These are phyloP conservation scores for Eutrema japonicum DNA, from an alignment of 345 rosid species.

Conservation along the genomic window DNA sequence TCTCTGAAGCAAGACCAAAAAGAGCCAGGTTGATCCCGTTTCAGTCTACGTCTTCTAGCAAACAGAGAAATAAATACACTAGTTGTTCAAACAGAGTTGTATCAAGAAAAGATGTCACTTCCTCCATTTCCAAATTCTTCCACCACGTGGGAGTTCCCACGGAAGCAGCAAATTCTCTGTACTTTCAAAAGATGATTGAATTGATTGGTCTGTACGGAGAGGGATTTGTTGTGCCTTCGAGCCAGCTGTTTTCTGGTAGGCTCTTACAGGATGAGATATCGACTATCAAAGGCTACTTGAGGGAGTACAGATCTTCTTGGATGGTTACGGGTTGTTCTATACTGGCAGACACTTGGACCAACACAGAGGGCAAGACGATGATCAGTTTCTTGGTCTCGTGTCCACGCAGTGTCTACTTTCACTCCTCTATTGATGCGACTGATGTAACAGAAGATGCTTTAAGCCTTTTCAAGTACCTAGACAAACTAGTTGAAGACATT, in stretches of 20 bases:
- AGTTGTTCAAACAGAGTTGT: slow-evolving; percentile 45
- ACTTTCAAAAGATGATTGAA: slow-evolving; percentile 64
- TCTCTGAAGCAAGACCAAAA: slow-evolving; percentile 54
- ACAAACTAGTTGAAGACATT: slow-evolving; percentile 73
- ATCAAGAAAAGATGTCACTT: slow-evolving; percentile 55
- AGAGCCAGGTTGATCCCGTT: slow-evolving; percentile 52
- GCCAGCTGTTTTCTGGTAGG: slow-evolving; percentile 52
- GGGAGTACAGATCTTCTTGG: slow-evolving; percentile 58
- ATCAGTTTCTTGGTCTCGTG: slow-evolving; percentile 68
- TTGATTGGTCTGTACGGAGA: slow-evolving; percentile 58
- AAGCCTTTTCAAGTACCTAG: slow-evolving; percentile 58
- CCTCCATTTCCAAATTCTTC: slow-evolving; percentile 65
- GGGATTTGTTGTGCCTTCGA: slow-evolving; percentile 53
- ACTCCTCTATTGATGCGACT: slow-evolving; percentile 69
- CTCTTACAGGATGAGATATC: slow-evolving; percentile 60
- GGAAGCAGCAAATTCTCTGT: slow-evolving; percentile 58
- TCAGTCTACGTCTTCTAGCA: slow-evolving; percentile 48
- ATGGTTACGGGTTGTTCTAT: slow-evolving; percentile 56
- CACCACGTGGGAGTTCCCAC: slow-evolving; percentile 62
- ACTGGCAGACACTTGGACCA: slow-evolving; percentile 71
- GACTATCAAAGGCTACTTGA: slow-evolving; percentile 51
- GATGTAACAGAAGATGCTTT: slow-evolving; percentile 59
- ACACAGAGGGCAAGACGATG: slow-evolving; percentile 59
- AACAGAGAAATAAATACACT: slow-evolving; percentile 45
- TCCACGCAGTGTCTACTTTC: slow-evolving; percentile 64